Evolutionary conservation across 768 basidiomycete genomes (phyloP).

Genomic region (Neoboletus magnificus): DNA sequence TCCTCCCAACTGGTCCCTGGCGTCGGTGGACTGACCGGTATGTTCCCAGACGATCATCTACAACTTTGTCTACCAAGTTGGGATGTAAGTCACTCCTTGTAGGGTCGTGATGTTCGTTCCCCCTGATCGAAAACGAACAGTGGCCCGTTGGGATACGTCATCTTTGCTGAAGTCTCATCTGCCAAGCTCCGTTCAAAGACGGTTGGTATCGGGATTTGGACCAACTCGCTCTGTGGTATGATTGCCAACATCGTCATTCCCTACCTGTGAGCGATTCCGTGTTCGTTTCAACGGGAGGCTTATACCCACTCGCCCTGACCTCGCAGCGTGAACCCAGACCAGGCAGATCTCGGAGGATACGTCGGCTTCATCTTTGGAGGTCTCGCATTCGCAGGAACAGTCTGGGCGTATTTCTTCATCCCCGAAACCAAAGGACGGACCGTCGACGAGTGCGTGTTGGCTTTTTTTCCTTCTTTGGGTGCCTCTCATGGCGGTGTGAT

Average conservation of each 20-base stretch:
- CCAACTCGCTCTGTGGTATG: constrained; percentile 25
- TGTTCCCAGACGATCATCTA: constrained; percentile 26
- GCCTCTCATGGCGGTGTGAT: not conserved
- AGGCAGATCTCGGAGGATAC: constrained; percentile 27
- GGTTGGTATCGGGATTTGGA: constrained; percentile 25
- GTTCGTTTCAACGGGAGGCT: no score
- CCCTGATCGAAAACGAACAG: constrained; percentile 4
- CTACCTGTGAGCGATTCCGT: constrained; percentile 30
- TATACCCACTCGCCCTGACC: not conserved
- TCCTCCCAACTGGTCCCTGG: no score
- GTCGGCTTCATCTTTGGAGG: constrained; percentile 30
- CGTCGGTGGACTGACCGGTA: not conserved
- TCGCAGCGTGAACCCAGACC: constrained; percentile 25
- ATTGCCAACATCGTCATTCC: constrained; percentile 26
- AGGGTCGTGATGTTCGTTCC: not conserved
- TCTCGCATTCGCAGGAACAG: constrained; percentile 15
- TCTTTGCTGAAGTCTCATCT: constrained; percentile 29
- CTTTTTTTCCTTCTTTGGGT: not conserved
- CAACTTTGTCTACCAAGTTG: constrained; percentile 28
- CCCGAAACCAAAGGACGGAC: constrained; percentile 29
- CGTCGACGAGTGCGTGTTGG: constrained; percentile 26
- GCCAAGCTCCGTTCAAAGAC: constrained; percentile 31
- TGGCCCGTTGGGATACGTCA: constrained; percentile 27
- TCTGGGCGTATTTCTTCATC: constrained; percentile 29
- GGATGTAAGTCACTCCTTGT: constrained; percentile 17